Evolutionary conservation across 192 early-diverging fungal species (phyloP).

Genomic region (Linnemannia elongata): DNA sequence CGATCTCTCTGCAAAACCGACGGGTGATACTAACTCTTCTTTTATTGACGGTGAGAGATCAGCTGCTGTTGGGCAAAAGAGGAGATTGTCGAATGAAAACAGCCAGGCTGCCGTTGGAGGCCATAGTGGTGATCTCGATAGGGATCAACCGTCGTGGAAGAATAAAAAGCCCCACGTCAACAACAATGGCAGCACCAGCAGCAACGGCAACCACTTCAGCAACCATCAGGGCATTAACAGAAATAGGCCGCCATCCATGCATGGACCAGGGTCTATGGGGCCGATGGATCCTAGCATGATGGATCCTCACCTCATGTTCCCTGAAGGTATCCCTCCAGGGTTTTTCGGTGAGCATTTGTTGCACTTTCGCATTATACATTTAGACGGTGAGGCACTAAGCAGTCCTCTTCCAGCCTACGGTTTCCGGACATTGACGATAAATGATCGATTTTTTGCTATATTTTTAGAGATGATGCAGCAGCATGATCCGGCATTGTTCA

Average conservation of each 20-base stretch:
- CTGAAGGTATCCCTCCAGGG: slow-evolving; percentile 45
- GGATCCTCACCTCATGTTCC: slow-evolving; percentile 27
- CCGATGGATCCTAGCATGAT: slow-evolving; percentile 27
- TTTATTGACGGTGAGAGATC: neutral
- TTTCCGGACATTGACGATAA: neutral
- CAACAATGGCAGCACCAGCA: neutral
- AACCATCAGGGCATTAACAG: slow-evolving; percentile 33
- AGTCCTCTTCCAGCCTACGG: too few relatives aligned
- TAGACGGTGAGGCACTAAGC: too few relatives aligned
- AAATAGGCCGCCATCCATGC: slow-evolving; percentile 24
- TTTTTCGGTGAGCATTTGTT: slow-evolving; percentile 34
- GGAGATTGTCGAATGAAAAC: slow-evolving; percentile 29
- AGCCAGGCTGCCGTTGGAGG: neutral
- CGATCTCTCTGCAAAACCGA: slow-evolving; percentile 4
- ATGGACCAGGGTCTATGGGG: slow-evolving; percentile 25
- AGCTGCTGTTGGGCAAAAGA: slow-evolving; percentile 25
- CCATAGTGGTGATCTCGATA: slow-evolving; percentile 29
- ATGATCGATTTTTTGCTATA: neutral
- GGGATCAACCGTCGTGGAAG: slow-evolving; percentile 45
- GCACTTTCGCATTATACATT: too few relatives aligned
- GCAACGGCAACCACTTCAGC: slow-evolving; percentile 15
- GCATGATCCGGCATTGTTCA: slow-evolving; percentile 43
- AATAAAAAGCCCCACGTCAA: slow-evolving; percentile 53
- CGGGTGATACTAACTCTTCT: slow-evolving; percentile 12
- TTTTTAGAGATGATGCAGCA: slow-evolving; percentile 49